phyloP scores from a whole-genome alignment of 257 asterid genomes.

The Capsicum rhomboideum region DNA sequence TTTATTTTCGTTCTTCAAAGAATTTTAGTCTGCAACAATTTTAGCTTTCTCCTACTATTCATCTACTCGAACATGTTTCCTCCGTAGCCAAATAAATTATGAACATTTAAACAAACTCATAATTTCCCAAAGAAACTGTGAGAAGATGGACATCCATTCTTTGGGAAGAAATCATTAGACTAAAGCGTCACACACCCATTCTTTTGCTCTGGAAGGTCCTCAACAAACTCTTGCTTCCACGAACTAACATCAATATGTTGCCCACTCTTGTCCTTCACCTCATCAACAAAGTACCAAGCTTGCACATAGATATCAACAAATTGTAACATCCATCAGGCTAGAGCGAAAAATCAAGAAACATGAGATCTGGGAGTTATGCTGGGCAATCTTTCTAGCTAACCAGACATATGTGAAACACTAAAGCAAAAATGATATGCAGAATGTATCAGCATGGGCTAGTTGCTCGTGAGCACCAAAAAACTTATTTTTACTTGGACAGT shows the following conservation, averaged over 20 bases:
- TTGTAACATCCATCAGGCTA: not conserved
- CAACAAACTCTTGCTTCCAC: slow-evolving; percentile 67
- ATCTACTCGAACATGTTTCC: no score
- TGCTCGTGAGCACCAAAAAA: not conserved
- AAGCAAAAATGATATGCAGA: not conserved
- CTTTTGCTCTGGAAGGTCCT: slow-evolving; percentile 67
- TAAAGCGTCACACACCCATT: slow-evolving; percentile 44
- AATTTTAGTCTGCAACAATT: no score
- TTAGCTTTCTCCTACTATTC: no score
- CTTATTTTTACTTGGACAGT: not conserved
- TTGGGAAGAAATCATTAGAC: not conserved
- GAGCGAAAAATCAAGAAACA: not conserved
- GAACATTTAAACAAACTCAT: no score
- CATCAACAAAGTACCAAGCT: slow-evolving; percentile 74
- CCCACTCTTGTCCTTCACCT: slow-evolving; percentile 88
- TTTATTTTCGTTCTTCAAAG: no score
- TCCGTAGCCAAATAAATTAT: no score
- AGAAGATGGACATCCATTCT: no score
- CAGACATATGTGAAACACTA: no score
- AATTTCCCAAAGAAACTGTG: no score
- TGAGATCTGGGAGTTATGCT: not conserved
- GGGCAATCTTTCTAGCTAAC: no score
- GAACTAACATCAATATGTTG: slow-evolving; percentile 47
- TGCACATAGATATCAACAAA: slow-evolving; percentile 19
- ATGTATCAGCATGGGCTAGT: not conserved